A percentile compares a stretch with the other conserved stretches of the same genome.
These are phyloP conservation scores for Rauvolfia tetraphylla DNA, from an alignment of 257 asterid genomes.

Conservation along the genomic window DNA sequence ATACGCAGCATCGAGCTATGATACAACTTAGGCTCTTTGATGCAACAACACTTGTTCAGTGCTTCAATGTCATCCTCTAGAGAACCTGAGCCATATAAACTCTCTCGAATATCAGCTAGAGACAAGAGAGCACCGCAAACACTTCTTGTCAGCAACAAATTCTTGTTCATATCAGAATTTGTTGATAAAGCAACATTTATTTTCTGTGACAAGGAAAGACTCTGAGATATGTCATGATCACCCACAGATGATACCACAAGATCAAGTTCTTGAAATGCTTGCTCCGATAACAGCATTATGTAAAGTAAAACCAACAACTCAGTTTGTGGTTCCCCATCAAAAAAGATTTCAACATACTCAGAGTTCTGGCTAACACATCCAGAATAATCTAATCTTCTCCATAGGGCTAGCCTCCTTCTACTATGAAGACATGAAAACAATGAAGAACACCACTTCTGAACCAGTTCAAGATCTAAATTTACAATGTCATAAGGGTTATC, in stretches of 20 bases:
- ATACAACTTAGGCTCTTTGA: conserved; percentile 42
- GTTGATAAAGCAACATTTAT: conserved; percentile 19
- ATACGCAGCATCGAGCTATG: conserved; percentile 70
- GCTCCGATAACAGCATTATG: conserved; percentile 61
- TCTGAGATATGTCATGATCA: conserved; percentile 22
- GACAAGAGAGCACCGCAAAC: conserved; percentile 58
- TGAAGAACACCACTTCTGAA: conserved; percentile 70
- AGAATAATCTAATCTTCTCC: conserved; percentile 69
- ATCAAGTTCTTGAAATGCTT: conserved; percentile 44
- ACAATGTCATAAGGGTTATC: conserved; percentile 80
- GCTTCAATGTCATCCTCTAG: conserved; percentile 53
- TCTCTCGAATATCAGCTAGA: conserved; percentile 73
- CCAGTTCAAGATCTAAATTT: conserved; percentile 74
- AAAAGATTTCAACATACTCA: conserved; percentile 77
- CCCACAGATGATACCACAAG: conserved; percentile 30
- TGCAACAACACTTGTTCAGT: conserved; percentile 33
- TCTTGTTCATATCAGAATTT: conserved; percentile 38
- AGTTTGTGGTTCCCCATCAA: conserved; percentile 72
- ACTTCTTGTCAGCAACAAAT: conserved; percentile 38
- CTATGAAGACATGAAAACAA: conserved; percentile 59
- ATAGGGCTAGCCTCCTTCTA: conserved; percentile 57
- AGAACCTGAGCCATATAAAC: conserved; percentile 52
- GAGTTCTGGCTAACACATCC: conserved; percentile 62
- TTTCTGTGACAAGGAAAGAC: conserved; percentile 21
- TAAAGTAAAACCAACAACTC: conserved; percentile 68